These are phyloP conservation scores for Fusarium sp. DNA, from an alignment of 2,329 filamentous ascomycete species.

Conservation along the genomic window DNA sequence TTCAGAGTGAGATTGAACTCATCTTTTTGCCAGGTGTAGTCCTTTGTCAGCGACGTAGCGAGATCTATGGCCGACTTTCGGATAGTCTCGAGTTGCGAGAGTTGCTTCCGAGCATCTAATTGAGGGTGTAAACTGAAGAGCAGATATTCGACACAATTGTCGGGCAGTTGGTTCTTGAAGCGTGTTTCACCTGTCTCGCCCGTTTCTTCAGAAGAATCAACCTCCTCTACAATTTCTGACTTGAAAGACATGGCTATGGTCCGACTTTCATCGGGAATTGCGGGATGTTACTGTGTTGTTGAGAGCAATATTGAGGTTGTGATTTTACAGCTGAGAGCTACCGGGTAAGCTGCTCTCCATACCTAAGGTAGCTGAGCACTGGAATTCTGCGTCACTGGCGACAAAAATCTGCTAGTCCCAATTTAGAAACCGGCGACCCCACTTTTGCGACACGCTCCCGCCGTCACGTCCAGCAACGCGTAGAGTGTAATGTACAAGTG, in stretches of 20 bases:
- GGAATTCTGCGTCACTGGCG: constrained; percentile 9
- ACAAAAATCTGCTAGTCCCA: constrained; percentile 23
- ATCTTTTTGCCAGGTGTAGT: constrained; percentile 97
- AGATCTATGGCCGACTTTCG: constrained; percentile 78
- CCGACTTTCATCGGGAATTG: not conserved
- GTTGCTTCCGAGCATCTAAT: constrained; percentile 68
- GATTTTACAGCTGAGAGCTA: constrained; percentile 16
- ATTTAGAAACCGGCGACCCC: constrained; percentile 11
- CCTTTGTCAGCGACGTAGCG: constrained; percentile 75
- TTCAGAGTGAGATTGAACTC: constrained; percentile 79
- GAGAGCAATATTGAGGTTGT: constrained; percentile 5
- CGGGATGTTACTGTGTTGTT: not conserved
- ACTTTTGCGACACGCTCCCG: constrained; percentile 21
- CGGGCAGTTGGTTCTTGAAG: constrained; percentile 67
- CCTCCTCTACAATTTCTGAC: constrained; percentile 18
- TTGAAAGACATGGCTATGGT: constrained; percentile 26
- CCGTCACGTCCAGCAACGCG: constrained; percentile 44
- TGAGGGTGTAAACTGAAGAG: constrained; percentile 78
- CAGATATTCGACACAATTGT: constrained; percentile 89
- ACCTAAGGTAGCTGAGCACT: not conserved
- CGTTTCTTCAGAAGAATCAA: not conserved
- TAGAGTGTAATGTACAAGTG: constrained; percentile 38
- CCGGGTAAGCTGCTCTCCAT: constrained; percentile 27
- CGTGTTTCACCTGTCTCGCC: constrained; percentile 10
- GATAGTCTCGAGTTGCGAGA: constrained; percentile 78